Evolutionary conservation across 163 green algal species (phyloP).

Genomic region (Scenedesmus sp.): DNA sequence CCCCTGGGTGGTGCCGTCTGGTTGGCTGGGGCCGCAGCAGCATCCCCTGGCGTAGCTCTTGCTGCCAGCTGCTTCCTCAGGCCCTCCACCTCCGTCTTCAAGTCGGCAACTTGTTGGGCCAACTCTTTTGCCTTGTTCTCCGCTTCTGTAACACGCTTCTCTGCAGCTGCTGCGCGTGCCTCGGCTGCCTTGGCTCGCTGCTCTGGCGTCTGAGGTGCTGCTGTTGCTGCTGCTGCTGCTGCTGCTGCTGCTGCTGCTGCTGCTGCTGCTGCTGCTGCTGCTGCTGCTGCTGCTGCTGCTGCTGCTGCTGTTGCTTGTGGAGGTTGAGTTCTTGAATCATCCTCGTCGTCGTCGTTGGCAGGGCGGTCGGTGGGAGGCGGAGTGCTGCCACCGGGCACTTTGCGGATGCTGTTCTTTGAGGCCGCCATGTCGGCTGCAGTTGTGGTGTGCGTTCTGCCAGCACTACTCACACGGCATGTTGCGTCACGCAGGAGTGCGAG

Average conservation of each 20-base stretch:
- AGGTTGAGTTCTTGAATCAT: background rate
- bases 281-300: slow-evolving; percentile 17
- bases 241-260: background rate
- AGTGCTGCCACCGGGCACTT: background rate
- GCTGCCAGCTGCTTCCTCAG: background rate
- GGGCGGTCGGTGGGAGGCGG: background rate
- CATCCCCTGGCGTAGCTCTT: background rate
- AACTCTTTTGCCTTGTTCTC: background rate
- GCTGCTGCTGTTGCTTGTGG: slow-evolving; percentile 10
- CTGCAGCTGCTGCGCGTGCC: background rate
- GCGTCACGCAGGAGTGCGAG: too few relatives aligned
- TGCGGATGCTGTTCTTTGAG: background rate
- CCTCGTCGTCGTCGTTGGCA: too few relatives aligned
- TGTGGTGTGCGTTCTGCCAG: too few relatives aligned
- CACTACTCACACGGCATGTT: too few relatives aligned
- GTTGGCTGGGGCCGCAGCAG: background rate
- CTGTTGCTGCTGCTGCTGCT: slow-evolving; percentile 4
- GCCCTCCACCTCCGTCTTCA: too few relatives aligned
- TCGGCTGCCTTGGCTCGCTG: background rate
- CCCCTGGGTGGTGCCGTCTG: background rate
- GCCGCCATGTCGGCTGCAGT: background rate
- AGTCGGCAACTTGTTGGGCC: background rate
- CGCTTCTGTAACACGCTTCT: background rate
- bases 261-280: background rate
- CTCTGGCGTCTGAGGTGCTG: background rate